phyloP scores from a whole-genome alignment of 2,329 filamentous ascomycete genomes.

The Paecilomyces sp. region DNA sequence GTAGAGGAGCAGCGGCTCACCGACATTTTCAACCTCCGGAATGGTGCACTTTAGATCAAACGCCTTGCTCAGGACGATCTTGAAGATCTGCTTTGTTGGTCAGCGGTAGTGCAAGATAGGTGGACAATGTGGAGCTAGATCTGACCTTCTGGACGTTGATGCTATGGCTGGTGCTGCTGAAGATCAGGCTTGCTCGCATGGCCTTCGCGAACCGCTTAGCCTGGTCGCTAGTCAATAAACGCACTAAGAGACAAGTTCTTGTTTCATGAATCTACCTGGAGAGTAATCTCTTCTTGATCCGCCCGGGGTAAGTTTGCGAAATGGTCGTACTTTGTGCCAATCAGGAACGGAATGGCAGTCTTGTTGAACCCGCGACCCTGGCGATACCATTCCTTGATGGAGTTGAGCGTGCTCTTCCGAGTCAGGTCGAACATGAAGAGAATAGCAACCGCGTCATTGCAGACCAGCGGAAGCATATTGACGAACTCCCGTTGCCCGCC shows the following conservation, averaged over 20 bases:
- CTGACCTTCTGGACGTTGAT: constrained; percentile 98
- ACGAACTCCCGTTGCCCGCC: constrained; percentile 98
- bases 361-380: constrained; percentile 99
- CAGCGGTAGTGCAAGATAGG: background rate
- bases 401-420: constrained; percentile 95
- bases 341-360: constrained; percentile 95
- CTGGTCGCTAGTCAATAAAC: constrained; percentile 39
- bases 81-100: constrained; percentile 73
- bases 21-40: constrained; percentile 96
- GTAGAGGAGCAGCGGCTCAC: constrained; percentile 90
- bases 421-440: constrained; percentile 99
- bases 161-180: constrained; percentile 97
- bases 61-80: constrained; percentile 96
- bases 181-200: constrained; percentile 96
- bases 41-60: constrained; percentile 99
- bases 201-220: constrained; percentile 94
- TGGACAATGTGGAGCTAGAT: background rate
- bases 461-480: constrained; percentile 99
- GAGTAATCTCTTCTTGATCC: constrained; percentile 97
- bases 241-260: background rate
- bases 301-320: constrained; percentile 98
- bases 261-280: constrained; percentile 56
- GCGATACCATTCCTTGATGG: constrained; percentile 99
- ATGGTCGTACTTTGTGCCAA: constrained; percentile 98
- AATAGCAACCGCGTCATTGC: constrained; percentile 97